Percentiles rank a stretch among this genome's conserved stretches.
These are phyloP conservation scores for Aspergillus calidoustus DNA, from an alignment of 2,329 filamentous ascomycete genomes.

Conservation along the genomic window DNA sequence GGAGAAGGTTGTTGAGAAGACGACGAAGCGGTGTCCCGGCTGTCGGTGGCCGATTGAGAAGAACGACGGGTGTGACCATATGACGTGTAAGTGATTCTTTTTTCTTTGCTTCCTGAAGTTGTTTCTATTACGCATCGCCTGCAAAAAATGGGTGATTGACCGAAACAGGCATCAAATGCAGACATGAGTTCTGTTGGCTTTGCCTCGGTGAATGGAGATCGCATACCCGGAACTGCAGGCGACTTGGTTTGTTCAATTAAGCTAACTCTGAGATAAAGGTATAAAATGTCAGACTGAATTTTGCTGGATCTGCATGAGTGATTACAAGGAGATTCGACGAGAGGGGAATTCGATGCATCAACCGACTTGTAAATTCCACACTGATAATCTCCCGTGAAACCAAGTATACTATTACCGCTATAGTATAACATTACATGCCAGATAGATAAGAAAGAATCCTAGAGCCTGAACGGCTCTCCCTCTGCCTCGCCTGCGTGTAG, in stretches of 20 bases:
- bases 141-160: slow-evolving; percentile 8
- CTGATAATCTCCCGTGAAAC: slow-evolving; percentile 15
- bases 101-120: not conserved
- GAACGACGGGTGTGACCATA: slow-evolving; percentile 19
- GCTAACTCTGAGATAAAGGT: slow-evolving; percentile 12
- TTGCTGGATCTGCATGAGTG: slow-evolving; percentile 14
- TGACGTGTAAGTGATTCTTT: slow-evolving; percentile 14
- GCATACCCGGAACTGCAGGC: slow-evolving; percentile 12
- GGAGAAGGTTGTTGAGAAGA: slow-evolving; percentile 6
- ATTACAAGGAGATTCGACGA: slow-evolving; percentile 15
- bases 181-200: slow-evolving; percentile 17
- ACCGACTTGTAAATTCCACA: slow-evolving; percentile 16
- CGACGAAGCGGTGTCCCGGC: slow-evolving; percentile 14
- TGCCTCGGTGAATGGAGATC: slow-evolving; percentile 10
- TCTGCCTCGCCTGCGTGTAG: not conserved
- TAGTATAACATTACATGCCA: not conserved
- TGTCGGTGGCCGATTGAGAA: slow-evolving; percentile 20
- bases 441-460: not conserved
- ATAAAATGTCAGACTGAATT: slow-evolving; percentile 17
- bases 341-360: slow-evolving; percentile 17
- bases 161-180: slow-evolving; percentile 17
- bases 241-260: not conserved
- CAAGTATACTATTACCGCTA: not conserved
- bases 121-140: not conserved
- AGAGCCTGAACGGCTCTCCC: not conserved